Conservation (phyloP, 495 filamentous ascomycete species). For the Penicillium steckii region DNA sequence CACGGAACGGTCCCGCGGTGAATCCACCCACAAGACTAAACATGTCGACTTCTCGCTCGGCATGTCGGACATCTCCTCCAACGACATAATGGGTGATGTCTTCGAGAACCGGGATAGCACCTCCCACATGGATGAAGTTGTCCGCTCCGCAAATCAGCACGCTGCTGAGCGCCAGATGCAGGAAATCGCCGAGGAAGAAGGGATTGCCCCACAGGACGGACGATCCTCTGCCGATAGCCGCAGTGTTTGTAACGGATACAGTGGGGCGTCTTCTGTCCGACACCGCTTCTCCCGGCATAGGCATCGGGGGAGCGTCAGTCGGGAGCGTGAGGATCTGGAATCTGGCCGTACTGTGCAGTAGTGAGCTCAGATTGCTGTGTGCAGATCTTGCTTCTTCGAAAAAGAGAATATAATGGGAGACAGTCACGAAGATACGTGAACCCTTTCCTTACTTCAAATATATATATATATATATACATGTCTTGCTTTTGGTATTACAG, state of each 20-base stretch:
- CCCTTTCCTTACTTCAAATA: too few relatives aligned
- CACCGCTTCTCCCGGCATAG: conserved; percentile 44
- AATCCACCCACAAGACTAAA: conserved; percentile 54
- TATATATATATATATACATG: too few relatives aligned
- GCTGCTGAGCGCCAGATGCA: conserved; percentile 45
- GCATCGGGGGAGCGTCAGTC: conserved; percentile 26
- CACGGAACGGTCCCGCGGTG: conserved; percentile 49
- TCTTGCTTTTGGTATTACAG: too few relatives aligned
- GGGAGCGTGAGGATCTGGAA: conserved; percentile 31
- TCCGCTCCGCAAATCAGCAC: conserved; percentile 41
- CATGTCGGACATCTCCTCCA: conserved; percentile 57
- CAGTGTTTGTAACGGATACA: conserved; percentile 31
- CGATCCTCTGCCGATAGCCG: conserved; percentile 35
- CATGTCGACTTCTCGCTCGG: conserved; percentile 78
- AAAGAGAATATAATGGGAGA: too few relatives aligned
- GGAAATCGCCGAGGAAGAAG: conserved; percentile 43
- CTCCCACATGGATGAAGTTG: conserved; percentile 36
- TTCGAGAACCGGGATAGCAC: conserved; percentile 58
- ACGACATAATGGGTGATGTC: conserved; percentile 67
- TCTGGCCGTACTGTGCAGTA: too few relatives aligned
- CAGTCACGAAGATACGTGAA: too few relatives aligned
- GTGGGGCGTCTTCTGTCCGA: conserved; percentile 28
- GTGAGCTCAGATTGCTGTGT: too few relatives aligned
- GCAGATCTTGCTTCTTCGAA: too few relatives aligned
- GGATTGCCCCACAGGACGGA: conserved; percentile 14